Evolutionary conservation across 2,329 filamentous ascomycete genomes (phyloP).

Genomic region (Volutella citrinella): DNA sequence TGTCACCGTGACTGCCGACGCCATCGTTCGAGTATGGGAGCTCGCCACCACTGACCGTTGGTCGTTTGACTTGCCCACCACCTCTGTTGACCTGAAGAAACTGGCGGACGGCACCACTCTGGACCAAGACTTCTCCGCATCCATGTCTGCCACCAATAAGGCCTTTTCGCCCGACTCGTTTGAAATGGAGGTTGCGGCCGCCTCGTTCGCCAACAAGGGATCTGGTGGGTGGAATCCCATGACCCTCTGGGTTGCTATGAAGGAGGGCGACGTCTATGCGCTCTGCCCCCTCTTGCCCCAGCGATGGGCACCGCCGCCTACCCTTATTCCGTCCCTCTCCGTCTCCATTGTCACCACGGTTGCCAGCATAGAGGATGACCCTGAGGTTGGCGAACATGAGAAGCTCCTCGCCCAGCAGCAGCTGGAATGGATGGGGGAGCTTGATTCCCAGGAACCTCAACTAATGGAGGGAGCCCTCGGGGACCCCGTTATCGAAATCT

Average conservation of each 20-base stretch:
- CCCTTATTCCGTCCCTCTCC: slow-evolving; percentile 77
- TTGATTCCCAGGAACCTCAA: slow-evolving; percentile 60
- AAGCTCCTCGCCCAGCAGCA: slow-evolving; percentile 62
- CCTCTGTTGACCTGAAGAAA: slow-evolving; percentile 86
- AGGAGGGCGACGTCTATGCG: slow-evolving; percentile 87
- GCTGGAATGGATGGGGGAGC: slow-evolving; percentile 64
- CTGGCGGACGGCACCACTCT: slow-evolving; percentile 78
- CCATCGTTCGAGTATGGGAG: slow-evolving; percentile 88
- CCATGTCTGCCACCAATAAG: slow-evolving; percentile 69
- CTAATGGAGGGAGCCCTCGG: slow-evolving; percentile 47
- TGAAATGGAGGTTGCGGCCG: slow-evolving; percentile 91
- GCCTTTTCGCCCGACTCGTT: slow-evolving; percentile 85
- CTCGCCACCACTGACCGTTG: slow-evolving; percentile 78
- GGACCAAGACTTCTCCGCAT: slow-evolving; percentile 80
- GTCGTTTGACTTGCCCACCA: slow-evolving; percentile 79
- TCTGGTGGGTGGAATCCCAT: slow-evolving; percentile 90
- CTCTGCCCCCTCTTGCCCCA: slow-evolving; percentile 85
- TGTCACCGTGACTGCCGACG: slow-evolving; percentile 85
- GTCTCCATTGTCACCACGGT: slow-evolving; percentile 77
- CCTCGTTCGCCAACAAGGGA: slow-evolving; percentile 67
- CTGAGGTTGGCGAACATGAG: slow-evolving; percentile 46
- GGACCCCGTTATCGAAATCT: slow-evolving; percentile 54
- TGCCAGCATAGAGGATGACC: slow-evolving; percentile 59
- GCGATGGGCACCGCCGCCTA: slow-evolving; percentile 76
- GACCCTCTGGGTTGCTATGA: slow-evolving; percentile 97